A percentile compares a stretch with the other conserved stretches of the same genome.
These are phyloP conservation scores for Celoporthe dispersa DNA, from an alignment of 2,329 filamentous ascomycete genomes.

Conservation along the genomic window DNA sequence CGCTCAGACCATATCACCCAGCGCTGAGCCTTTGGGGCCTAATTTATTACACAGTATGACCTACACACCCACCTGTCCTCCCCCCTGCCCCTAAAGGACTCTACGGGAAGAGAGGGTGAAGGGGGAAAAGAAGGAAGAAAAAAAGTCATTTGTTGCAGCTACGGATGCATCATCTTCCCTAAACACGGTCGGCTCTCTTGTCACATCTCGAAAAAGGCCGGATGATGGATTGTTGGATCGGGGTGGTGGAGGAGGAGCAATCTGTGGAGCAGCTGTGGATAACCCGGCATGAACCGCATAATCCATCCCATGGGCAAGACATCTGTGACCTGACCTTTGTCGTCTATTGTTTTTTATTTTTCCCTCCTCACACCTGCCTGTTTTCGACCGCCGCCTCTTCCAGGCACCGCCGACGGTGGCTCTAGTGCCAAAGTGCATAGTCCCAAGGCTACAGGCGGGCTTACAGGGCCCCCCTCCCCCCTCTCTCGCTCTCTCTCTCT, in stretches of 20 bases:
- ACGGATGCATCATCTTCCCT: not conserved
- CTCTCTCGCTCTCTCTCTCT: not conserved
- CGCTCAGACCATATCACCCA: not conserved
- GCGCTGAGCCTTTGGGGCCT: not conserved
- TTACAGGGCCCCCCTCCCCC: not conserved
- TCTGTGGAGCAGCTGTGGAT: constrained; percentile 3
- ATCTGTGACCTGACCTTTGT: not conserved
- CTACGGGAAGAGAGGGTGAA: too few species aligned
- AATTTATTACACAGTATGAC: not conserved
- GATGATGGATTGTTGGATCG: not conserved
- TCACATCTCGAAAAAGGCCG: not conserved
- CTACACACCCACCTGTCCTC: not conserved
- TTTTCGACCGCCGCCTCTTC: not conserved
- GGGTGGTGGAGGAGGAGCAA: not conserved
- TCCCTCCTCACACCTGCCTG: not conserved
- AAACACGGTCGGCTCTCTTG: not conserved
- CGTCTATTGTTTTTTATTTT: not conserved
- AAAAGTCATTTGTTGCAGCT: not conserved
- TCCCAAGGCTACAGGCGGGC: not conserved
- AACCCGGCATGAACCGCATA: constrained; percentile 1
- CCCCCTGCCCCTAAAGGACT: too few species aligned
- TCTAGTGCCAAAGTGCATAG: not conserved
- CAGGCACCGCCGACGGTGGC: not conserved
- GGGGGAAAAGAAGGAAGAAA: not conserved
- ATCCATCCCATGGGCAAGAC: not conserved